Evolutionary conservation across 441 rosid genomes (phyloP).

Genomic region (Daphne laureola): DNA sequence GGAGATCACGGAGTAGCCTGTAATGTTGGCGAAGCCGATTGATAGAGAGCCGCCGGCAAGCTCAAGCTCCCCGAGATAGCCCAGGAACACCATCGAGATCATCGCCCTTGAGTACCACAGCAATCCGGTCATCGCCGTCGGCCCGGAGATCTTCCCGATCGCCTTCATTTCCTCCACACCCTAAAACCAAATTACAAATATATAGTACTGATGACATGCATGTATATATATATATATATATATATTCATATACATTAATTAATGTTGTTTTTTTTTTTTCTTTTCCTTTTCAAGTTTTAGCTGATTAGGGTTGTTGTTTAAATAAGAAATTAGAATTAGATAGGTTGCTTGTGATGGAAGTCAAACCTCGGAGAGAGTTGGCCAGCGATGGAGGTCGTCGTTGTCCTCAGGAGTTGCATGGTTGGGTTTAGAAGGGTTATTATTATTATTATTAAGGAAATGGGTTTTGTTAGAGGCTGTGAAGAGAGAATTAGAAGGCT

Average conservation of each 20-base stretch:
- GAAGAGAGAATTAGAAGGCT: slow-evolving; percentile 46
- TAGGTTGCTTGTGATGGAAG: neutral
- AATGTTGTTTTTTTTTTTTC: too few species aligned
- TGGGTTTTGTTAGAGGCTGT: slow-evolving; percentile 30
- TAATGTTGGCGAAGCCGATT: slow-evolving; percentile 91
- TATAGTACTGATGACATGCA: too few species aligned
- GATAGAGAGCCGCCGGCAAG: slow-evolving; percentile 96
- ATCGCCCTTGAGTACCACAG: slow-evolving; percentile 79
- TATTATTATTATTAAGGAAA: too few species aligned
- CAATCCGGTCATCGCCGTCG: slow-evolving; percentile 74
- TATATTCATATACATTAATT: too few species aligned
- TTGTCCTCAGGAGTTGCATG: slow-evolving; percentile 17
- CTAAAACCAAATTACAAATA: slow-evolving; percentile 23
- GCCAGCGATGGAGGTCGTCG: slow-evolving; percentile 53
- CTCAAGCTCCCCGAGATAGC: slow-evolving; percentile 87
- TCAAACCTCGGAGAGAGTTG: slow-evolving; percentile 72
- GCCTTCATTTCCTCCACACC: slow-evolving; percentile 78
- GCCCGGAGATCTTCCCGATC: slow-evolving; percentile 83
- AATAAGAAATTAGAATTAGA: too few species aligned
- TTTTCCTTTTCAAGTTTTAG: too few species aligned
- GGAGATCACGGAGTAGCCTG: slow-evolving; percentile 94
- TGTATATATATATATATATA: slow-evolving; percentile 1
- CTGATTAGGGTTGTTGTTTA: too few species aligned
- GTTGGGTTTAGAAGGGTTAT: slow-evolving; percentile 28
- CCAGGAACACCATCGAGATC: slow-evolving; percentile 96